phyloP scores from a whole-genome alignment of 192 early-diverging fungal genomes.

The Coemansia aciculifera region DNA sequence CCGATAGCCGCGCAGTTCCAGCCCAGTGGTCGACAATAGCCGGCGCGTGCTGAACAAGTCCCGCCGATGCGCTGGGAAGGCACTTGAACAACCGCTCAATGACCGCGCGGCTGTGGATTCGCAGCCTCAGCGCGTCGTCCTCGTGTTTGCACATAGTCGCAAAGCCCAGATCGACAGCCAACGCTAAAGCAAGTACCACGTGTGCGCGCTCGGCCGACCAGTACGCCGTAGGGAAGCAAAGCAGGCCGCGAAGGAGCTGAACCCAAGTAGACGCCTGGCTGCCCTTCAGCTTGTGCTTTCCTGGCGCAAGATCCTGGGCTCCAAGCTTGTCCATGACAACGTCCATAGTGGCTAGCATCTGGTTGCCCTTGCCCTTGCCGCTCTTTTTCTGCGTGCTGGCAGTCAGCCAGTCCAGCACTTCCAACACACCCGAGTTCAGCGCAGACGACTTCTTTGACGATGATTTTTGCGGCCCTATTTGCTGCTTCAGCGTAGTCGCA shows the following conservation, averaged over 20 bases:
- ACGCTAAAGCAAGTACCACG: conserved; percentile 25
- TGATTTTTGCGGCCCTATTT: neutral
- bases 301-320: neutral
- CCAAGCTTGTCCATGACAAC: conserved; percentile 1
- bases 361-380: conserved; percentile 3
- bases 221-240: conserved; percentile 34
- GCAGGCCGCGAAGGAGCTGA: conserved; percentile 21
- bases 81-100: conserved; percentile 21
- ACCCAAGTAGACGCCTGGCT: conserved; percentile 21
- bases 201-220: conserved; percentile 25
- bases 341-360: conserved; percentile 5
- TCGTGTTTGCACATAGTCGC: neutral
- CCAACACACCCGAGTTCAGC: neutral
- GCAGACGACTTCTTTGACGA: conserved; percentile 1
- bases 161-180: conserved; percentile 28
- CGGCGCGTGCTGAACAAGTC: conserved; percentile 8
- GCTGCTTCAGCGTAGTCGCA: conserved; percentile 8
- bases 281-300: neutral
- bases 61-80: neutral
- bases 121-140: conserved; percentile 13
- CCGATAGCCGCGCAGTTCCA: neutral
- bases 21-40: conserved; percentile 20
- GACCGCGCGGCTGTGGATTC: conserved; percentile 7
- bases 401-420: conserved; percentile 1
- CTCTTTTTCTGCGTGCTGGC: neutral